phyloP scores from a whole-genome alignment of 345 rosid genomes.

The Populus pruinosa region DNA sequence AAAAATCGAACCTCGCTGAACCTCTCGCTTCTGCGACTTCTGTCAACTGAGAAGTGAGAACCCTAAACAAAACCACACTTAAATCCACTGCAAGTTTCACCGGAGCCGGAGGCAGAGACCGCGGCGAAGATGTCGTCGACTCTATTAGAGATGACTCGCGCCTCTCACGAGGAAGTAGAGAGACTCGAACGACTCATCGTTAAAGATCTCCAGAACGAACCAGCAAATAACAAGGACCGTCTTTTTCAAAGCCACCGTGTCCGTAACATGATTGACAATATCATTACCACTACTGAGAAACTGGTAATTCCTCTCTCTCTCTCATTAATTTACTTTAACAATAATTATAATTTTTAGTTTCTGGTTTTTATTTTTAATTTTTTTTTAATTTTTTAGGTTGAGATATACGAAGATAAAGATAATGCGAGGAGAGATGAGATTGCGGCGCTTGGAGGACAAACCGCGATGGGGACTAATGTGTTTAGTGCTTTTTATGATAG shows the following conservation, averaged over 20 bases:
- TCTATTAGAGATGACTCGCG: slow-evolving; percentile 79
- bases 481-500: slow-evolving; percentile 88
- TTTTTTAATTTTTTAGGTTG: slow-evolving; percentile 40
- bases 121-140: slow-evolving; percentile 68
- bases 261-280: slow-evolving; percentile 67
- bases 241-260: slow-evolving; percentile 90
- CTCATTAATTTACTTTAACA: neutral
- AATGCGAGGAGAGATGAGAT: slow-evolving; percentile 89
- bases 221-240: slow-evolving; percentile 61
- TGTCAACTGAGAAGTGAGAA: neutral
- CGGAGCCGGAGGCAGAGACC: neutral
- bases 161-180: slow-evolving; percentile 88
- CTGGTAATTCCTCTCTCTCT: slow-evolving; percentile 42
- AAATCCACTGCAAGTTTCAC: neutral
- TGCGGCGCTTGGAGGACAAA: slow-evolving; percentile 88
- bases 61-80: neutral
- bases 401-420: slow-evolving; percentile 83
- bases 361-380: neutral
- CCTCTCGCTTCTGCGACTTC: neutral
- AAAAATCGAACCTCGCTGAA: neutral
- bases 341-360: neutral
- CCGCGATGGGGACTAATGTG: slow-evolving; percentile 66
- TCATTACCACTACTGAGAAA: slow-evolving; percentile 54
- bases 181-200: slow-evolving; percentile 78
- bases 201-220: slow-evolving; percentile 84